Evolutionary conservation across 192 early-diverging fungal species (phyloP).

Genomic region (Umbelopsis ramanniana): DNA sequence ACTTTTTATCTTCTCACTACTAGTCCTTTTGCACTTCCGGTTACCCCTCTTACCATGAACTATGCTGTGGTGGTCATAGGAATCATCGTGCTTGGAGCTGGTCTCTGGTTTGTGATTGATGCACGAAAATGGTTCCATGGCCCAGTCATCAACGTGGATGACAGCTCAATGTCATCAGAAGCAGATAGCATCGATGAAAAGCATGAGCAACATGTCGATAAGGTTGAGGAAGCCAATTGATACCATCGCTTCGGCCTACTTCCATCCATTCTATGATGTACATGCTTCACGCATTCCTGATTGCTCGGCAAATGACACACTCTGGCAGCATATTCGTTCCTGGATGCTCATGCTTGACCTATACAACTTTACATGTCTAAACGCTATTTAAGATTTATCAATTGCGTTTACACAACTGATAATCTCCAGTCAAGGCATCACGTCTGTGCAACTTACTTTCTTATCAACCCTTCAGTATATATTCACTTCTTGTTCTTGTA

Average conservation of each 20-base stretch:
- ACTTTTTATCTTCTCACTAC: conserved; percentile 28
- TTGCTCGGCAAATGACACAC: too few relatives aligned
- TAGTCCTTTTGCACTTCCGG: conserved; percentile 20
- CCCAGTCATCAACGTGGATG: conserved; percentile 18
- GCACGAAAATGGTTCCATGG: conserved; percentile 27
- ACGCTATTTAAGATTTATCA: too few relatives aligned
- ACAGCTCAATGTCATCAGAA: not conserved
- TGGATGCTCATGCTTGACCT: too few relatives aligned
- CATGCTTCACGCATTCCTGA: not conserved
- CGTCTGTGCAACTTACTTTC: too few relatives aligned
- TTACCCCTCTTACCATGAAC: conserved; percentile 45
- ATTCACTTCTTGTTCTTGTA: too few relatives aligned
- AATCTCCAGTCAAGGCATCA: too few relatives aligned
- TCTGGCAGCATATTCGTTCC: too few relatives aligned
- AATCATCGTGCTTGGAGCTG: not conserved
- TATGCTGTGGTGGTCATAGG: conserved; percentile 33
- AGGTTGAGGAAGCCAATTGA: not conserved
- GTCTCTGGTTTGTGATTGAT: conserved; percentile 26
- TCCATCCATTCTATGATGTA: not conserved
- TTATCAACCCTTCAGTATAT: too few relatives aligned
- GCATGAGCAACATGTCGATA: not conserved
- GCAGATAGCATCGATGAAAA: not conserved
- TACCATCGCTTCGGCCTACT: not conserved
- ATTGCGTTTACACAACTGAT: too few relatives aligned
- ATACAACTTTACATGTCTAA: too few relatives aligned